phyloP scores from a whole-genome alignment of 1,284 basidiomycete species.

The Pascua guehoae region DNA sequence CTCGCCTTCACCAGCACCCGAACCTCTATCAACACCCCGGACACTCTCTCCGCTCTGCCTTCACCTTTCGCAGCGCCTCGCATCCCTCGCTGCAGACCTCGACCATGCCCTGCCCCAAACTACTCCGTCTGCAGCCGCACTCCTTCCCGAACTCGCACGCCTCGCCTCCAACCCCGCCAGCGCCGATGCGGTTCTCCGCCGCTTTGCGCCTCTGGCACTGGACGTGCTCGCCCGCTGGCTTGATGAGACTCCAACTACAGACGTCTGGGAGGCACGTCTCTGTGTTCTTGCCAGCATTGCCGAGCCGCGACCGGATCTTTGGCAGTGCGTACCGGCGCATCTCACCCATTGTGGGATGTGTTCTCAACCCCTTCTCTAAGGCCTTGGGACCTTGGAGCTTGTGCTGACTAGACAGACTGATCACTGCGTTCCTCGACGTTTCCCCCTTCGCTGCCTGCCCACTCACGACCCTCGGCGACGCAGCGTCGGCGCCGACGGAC shows the following conservation, averaged over 20 bases:
- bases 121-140: neutral
- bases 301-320: constrained; percentile 35
- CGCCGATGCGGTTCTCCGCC: constrained; percentile 21
- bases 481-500: constrained; percentile 54
- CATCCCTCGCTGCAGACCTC: constrained; percentile 6
- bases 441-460: constrained; percentile 34
- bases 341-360: neutral
- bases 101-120: neutral
- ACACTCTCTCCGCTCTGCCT: constrained; percentile 8
- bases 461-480: constrained; percentile 17
- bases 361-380: no score
- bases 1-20: neutral
- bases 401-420: constrained; percentile 19
- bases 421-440: constrained; percentile 19
- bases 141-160: constrained; percentile 27
- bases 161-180: constrained; percentile 22
- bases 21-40: neutral
- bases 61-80: constrained; percentile 8
- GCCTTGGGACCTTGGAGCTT: no score
- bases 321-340: constrained; percentile 33
- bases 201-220: constrained; percentile 36
- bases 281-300: constrained; percentile 29
- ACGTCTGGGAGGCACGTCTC: constrained; percentile 34
- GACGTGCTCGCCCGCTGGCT: constrained; percentile 44
- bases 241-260: constrained; percentile 12